Percentiles rank a stretch among this genome's conserved stretches.
phyloP scores from a whole-genome alignment of 805 yeast genomes.

The Wickerhamomyces bovis region DNA sequence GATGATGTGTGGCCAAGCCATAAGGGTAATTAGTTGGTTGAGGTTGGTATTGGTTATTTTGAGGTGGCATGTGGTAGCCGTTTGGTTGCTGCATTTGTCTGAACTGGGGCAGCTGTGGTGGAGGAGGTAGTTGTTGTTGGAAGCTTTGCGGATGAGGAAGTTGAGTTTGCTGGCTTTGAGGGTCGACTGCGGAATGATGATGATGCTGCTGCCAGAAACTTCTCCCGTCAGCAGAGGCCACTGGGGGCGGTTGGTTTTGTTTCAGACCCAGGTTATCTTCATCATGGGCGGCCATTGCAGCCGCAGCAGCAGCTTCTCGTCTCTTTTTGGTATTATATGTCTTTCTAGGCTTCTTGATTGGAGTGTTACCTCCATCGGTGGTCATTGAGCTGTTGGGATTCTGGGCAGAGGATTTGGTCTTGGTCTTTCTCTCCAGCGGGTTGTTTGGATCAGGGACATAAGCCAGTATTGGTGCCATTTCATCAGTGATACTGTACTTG shows the following conservation, averaged over 20 bases:
- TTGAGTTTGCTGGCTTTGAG: constrained; percentile 4
- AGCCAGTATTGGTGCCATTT: constrained; percentile 46
- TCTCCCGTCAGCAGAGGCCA: constrained; percentile 3
- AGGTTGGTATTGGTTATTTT: constrained; percentile 11
- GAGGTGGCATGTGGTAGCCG: constrained; percentile 2
- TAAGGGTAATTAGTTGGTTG: constrained; percentile 17
- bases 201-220: constrained; percentile 8
- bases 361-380: constrained; percentile 9
- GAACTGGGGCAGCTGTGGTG: constrained; percentile 6
- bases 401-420: constrained; percentile 10
- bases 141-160: constrained; percentile 15
- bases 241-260: not conserved
- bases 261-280: not conserved
- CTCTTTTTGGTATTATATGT: constrained; percentile 20
- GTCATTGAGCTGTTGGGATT: constrained; percentile 9
- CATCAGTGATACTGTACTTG: constrained; percentile 43
- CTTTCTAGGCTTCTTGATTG: constrained; percentile 19
- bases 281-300: constrained; percentile 3
- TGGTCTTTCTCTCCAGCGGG: constrained; percentile 37
- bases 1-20: constrained; percentile 6
- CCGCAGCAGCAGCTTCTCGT: constrained; percentile 23
- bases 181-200: constrained; percentile 1
- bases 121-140: constrained; percentile 2
- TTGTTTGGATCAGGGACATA: constrained; percentile 44
- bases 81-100: not conserved